A percentile compares a stretch with the other conserved stretches of the same genome.
phyloP scores from a whole-genome alignment of 257 asterid species.

The Nicotiana paniculata region DNA sequence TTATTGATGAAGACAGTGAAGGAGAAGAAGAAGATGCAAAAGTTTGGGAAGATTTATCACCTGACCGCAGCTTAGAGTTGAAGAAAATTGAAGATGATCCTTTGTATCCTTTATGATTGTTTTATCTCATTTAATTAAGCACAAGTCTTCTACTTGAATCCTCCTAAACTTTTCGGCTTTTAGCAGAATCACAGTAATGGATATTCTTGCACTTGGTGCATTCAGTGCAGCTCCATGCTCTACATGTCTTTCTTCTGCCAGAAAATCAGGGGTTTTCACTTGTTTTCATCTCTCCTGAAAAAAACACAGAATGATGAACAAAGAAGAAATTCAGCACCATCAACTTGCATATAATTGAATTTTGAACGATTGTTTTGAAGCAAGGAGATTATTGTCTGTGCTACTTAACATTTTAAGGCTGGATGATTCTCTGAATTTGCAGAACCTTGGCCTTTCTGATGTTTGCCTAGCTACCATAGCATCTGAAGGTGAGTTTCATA shows the following conservation, averaged over 20 bases:
- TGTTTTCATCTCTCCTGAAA: neutral
- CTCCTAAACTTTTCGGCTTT: neutral
- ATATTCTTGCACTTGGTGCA: neutral
- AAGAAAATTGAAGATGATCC: conserved; percentile 44
- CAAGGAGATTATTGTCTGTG: conserved; percentile 2
- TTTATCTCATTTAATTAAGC: neutral
- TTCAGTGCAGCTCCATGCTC: neutral
- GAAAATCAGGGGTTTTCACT: neutral
- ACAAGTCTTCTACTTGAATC: neutral
- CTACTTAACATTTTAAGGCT: conserved; percentile 52
- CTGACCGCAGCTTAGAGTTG: conserved; percentile 11
- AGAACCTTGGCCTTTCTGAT: conserved; percentile 78
- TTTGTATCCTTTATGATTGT: conserved; percentile 48
- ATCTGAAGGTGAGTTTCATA: conserved; percentile 53
- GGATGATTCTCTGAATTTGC: conserved; percentile 68
- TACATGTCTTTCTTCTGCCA: neutral
- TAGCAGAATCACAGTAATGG: neutral
- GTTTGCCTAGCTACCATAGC: conserved; percentile 80
- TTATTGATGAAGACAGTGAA: conserved; percentile 46
- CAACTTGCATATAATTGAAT: neutral
- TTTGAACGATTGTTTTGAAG: neutral
- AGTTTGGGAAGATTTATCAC: conserved; percentile 29
- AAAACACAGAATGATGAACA: neutral
- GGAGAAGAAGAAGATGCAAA: conserved; percentile 33
- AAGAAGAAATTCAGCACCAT: neutral